A percentile compares a stretch with the other conserved stretches of the same genome.
Evolutionary conservation across 257 asterid genomes (phyloP).

Genomic region (Ilex aquifolium): DNA sequence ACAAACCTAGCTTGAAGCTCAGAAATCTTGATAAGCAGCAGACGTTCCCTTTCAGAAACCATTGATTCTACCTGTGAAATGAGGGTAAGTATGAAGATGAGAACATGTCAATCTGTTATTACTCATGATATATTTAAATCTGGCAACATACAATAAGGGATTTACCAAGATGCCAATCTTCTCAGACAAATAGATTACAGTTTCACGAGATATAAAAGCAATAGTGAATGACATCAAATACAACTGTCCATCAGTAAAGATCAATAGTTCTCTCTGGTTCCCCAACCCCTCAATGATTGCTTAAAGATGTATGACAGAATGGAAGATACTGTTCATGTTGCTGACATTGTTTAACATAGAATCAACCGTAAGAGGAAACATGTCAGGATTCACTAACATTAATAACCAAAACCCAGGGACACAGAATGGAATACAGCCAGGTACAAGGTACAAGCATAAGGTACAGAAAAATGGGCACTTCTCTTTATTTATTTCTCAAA

Average conservation of each 20-base stretch:
- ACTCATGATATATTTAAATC: neutral
- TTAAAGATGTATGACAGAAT: no score
- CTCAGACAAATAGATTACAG: no score
- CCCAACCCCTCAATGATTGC: no score
- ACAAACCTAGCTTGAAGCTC: slow-evolving; percentile 87
- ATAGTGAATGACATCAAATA: neutral
- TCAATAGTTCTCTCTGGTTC: neutral
- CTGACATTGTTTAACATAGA: no score
- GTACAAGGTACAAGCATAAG: neutral
- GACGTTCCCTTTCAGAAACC: slow-evolving; percentile 71
- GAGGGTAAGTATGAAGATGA: no score
- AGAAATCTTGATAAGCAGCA: slow-evolving; percentile 66
- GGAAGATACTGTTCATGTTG: no score
- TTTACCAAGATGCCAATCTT: no score
- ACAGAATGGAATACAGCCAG: no score
- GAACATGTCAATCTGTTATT: neutral
- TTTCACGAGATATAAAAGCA: neutral
- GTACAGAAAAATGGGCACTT: neutral
- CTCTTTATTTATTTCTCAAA: neutral
- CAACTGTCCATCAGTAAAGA: neutral
- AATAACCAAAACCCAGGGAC: no score
- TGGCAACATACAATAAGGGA: neutral
- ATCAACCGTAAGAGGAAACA: no score
- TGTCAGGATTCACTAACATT: no score
- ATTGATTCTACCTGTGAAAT: slow-evolving; percentile 49